Percentiles rank a stretch among this genome's conserved stretches.
These are phyloP conservation scores for Erysimum cheiri DNA, from an alignment of 441 rosid genomes.

Conservation along the genomic window DNA sequence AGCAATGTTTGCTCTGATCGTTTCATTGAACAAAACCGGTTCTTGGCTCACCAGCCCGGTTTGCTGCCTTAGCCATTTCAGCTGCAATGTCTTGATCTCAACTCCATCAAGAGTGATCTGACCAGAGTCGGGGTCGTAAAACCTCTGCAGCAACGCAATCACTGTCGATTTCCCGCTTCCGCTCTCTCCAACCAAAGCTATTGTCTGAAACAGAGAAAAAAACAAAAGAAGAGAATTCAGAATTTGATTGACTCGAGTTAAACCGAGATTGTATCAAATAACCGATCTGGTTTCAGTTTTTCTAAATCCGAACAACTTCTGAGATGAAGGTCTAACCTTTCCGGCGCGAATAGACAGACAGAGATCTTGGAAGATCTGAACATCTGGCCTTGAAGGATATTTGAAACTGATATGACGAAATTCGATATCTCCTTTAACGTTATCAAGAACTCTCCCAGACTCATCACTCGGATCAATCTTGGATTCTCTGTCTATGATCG, in stretches of 20 bases:
- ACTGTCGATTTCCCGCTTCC: constrained; percentile 88
- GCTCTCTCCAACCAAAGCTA: constrained; percentile 94
- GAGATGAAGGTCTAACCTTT: constrained; percentile 50
- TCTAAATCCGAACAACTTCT: not conserved
- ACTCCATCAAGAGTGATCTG: constrained; percentile 70
- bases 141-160: constrained; percentile 73
- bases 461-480: constrained; percentile 69
- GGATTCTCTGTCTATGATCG: constrained; percentile 64
- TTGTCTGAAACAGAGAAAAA: constrained; percentile 54
- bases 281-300: not conserved
- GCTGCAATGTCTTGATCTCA: constrained; percentile 58
- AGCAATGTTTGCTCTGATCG: constrained; percentile 76
- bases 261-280: not conserved
- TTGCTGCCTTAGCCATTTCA: constrained; percentile 82
- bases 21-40: constrained; percentile 80
- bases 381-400: constrained; percentile 81
- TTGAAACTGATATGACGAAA: constrained; percentile 65
- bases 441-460: constrained; percentile 55
- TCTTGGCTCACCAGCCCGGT: constrained; percentile 85
- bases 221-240: not conserved
- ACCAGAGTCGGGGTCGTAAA: constrained; percentile 81
- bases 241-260: not conserved
- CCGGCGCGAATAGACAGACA: constrained; percentile 68
- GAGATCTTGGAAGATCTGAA: constrained; percentile 70
- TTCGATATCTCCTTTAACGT: constrained; percentile 69